Conservation (phyloP, 768 basidiomycete species). For the Hericium alpestre region DNA sequence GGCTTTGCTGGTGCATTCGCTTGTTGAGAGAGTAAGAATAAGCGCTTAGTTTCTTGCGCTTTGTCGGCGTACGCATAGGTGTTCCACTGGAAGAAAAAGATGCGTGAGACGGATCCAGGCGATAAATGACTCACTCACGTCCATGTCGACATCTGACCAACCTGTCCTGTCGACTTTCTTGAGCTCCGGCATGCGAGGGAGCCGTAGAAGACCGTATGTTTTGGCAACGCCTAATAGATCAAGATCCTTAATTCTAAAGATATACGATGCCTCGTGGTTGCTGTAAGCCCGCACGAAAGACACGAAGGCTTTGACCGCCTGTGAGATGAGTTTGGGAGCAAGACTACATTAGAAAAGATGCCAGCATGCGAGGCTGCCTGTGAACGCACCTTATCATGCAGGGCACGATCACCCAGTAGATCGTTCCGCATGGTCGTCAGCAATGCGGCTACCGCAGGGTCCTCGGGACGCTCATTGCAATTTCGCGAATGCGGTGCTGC, state of each 20-base stretch:
- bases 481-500: not conserved
- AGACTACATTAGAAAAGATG: not conserved
- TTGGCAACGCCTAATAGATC: conserved; percentile 79
- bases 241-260: conserved; percentile 85
- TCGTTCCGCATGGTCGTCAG: conserved; percentile 47
- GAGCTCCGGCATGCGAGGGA: conserved; percentile 93
- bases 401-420: conserved; percentile 61
- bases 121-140: conserved; percentile 41
- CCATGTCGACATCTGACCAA: conserved; percentile 70
- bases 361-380: too few species aligned
- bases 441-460: conserved; percentile 38
- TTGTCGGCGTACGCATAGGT: conserved; percentile 66
- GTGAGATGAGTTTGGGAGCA: not conserved
- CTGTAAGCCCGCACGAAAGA: conserved; percentile 91
- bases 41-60: conserved; percentile 71
- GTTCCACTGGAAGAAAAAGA: conserved; percentile 51
- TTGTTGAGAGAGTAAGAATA: conserved; percentile 26
- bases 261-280: conserved; percentile 95
- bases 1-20: conserved; percentile 27
- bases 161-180: conserved; percentile 43
- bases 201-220: conserved; percentile 74
- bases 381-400: conserved; percentile 67
- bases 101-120: not conserved
- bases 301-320: conserved; percentile 89
- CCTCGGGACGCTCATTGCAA: conserved; percentile 35